Conservation (phyloP, 176 grass and related monocot genomes). For the Otatea glauca region DNA sequence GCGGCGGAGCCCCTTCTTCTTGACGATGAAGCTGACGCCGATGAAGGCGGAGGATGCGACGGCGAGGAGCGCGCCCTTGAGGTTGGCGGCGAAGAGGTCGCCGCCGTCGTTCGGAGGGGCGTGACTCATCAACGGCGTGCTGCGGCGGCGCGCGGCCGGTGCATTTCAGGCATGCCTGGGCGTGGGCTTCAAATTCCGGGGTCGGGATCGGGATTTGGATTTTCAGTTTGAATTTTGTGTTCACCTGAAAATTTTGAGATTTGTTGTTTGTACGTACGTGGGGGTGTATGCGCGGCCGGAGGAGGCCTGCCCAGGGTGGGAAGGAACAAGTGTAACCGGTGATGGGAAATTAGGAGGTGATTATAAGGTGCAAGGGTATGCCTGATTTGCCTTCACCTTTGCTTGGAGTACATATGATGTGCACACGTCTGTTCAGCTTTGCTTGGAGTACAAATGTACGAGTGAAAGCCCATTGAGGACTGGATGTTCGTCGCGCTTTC, state of each 20-base stretch:
- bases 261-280: background rate
- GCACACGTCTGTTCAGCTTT: no score
- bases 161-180: slow-evolving; percentile 42
- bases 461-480: no score
- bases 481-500: no score
- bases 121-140: slow-evolving; percentile 45
- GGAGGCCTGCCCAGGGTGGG: background rate
- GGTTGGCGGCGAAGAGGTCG: slow-evolving; percentile 82
- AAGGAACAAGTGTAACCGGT: slow-evolving; percentile 21
- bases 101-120: slow-evolving; percentile 42
- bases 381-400: no score
- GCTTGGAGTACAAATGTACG: no score
- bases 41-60: slow-evolving; percentile 90
- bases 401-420: no score
- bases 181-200: slow-evolving; percentile 19
- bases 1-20: slow-evolving; percentile 94
- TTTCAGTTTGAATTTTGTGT: background rate
- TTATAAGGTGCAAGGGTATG: background rate
- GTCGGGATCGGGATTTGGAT: slow-evolving; percentile 17
- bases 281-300: background rate
- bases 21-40: slow-evolving; percentile 99
- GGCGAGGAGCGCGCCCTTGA: slow-evolving; percentile 84
- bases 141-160: slow-evolving; percentile 36
- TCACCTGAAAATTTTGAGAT: background rate
- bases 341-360: background rate